These are phyloP conservation scores for Lepiota brunneoincarnata DNA, from an alignment of 768 basidiomycete genomes.

Conservation along the genomic window DNA sequence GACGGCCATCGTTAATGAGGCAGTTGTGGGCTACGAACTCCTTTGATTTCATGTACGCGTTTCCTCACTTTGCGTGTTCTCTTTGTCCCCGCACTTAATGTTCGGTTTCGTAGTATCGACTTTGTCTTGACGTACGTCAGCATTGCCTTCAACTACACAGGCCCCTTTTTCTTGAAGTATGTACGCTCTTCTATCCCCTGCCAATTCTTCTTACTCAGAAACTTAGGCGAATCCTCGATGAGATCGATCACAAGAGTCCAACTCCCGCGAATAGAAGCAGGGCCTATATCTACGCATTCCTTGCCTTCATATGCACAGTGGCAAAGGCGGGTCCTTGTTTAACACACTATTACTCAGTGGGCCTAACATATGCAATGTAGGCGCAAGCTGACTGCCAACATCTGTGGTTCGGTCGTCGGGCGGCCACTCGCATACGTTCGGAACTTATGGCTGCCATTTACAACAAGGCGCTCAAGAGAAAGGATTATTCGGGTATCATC, in stretches of 20 bases:
- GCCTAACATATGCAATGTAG: conserved; percentile 21
- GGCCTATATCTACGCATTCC: conserved; percentile 78
- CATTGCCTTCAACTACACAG: conserved; percentile 74
- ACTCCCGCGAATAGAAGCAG: conserved; percentile 35
- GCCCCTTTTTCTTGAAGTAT: conserved; percentile 83
- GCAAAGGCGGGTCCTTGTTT: conserved; percentile 39
- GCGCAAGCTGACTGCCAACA: conserved; percentile 71
- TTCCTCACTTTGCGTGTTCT: background rate
- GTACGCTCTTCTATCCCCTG: conserved; percentile 12
- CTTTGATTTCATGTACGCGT: conserved; percentile 39
- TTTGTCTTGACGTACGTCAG: conserved; percentile 64
- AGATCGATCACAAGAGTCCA: conserved; percentile 35
- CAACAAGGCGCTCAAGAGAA: conserved; percentile 82
- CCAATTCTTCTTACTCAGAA: background rate
- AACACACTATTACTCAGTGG: background rate
- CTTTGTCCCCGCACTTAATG: background rate
- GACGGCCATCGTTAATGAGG: conserved; percentile 38
- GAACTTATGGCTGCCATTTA: conserved; percentile 87
- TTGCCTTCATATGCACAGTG: conserved; percentile 64
- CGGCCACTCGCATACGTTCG: conserved; percentile 63
- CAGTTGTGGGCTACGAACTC: conserved; percentile 45
- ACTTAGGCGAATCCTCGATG: conserved; percentile 54
- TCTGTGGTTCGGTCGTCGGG: conserved; percentile 81
- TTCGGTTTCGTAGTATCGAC: conserved; percentile 46
- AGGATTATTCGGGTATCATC: conserved; percentile 79